Evolutionary conservation across 2,329 filamentous ascomycete species (phyloP).

Genomic region (Fragosphaeria purpurea): DNA sequence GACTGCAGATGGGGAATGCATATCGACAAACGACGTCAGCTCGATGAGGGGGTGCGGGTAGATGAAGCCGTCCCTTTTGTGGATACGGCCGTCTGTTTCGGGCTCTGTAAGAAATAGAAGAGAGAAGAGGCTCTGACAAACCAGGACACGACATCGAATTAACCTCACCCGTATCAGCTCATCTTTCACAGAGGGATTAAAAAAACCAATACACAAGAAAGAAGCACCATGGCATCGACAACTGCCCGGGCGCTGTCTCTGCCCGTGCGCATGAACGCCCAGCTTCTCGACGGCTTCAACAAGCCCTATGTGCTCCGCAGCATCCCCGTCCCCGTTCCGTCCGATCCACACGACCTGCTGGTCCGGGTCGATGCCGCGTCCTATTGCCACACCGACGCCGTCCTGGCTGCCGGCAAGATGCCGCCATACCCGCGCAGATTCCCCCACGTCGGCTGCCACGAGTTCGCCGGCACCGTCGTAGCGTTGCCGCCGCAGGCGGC

Average conservation of each 20-base stretch:
- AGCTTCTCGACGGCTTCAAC: background rate
- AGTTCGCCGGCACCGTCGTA: background rate
- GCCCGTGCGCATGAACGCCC: background rate
- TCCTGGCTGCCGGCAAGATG: background rate
- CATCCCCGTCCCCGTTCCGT: background rate
- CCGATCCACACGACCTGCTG: background rate
- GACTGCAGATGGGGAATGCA: no score
- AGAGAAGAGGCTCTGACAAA: no score
- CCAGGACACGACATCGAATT: no score
- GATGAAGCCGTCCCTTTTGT: no score
- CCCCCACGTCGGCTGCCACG: background rate
- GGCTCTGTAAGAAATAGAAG: no score
- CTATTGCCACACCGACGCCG: slow-evolving; percentile 2
- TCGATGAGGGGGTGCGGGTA: no score
- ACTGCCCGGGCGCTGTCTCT: background rate
- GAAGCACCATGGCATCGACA: no score
- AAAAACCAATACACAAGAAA: no score
- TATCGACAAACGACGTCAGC: no score
- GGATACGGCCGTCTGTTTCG: no score
- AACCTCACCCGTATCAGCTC: no score
- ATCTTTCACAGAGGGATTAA: no score
- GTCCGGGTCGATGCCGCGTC: background rate
- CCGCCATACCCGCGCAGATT: background rate
- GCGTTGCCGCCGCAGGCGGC: background rate
- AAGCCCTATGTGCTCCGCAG: background rate